Conservation (phyloP, 169 alveolate species). For the Plasmodium gallinaceum region DNA sequence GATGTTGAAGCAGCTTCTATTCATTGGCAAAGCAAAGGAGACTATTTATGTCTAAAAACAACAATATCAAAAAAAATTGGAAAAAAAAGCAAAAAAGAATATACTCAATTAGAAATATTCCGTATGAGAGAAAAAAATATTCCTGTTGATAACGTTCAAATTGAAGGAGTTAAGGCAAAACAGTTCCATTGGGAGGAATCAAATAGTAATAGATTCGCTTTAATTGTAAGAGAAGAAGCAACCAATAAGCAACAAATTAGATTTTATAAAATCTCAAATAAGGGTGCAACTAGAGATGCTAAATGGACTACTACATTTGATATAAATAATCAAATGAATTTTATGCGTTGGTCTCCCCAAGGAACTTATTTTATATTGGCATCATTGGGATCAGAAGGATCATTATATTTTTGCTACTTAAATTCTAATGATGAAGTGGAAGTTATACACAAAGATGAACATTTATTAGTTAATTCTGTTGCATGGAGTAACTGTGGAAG, state of each 20-base stretch:
- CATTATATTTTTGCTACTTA: conserved; percentile 88
- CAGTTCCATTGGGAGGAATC: conserved; percentile 91
- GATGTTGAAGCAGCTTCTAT: conserved; percentile 89
- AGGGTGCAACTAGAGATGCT: conserved; percentile 85
- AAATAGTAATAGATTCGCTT: conserved; percentile 89
- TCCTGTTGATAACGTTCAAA: conserved; percentile 92
- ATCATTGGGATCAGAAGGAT: conserved; percentile 89
- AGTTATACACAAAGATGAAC: conserved; percentile 91
- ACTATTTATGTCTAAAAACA: conserved; percentile 91
- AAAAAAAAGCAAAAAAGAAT: conserved; percentile 89
- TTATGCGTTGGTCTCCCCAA: conserved; percentile 91
- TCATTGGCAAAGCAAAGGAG: conserved; percentile 94
- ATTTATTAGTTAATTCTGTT: conserved; percentile 88
- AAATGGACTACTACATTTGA: conserved; percentile 85
- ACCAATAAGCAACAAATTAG: conserved; percentile 89
- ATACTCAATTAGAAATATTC: conserved; percentile 91
- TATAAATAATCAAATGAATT: conserved; percentile 85
- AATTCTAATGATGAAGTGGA: conserved; percentile 90
- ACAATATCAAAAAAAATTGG: conserved; percentile 90
- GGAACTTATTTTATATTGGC: conserved; percentile 92
- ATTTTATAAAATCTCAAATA: conserved; percentile 90
- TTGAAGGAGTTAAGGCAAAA: conserved; percentile 90
- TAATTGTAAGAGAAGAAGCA: conserved; percentile 90
- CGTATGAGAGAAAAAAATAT: conserved; percentile 90
- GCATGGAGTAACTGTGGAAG: conserved; percentile 93